These are phyloP conservation scores for Madurella mycetomatis DNA, from an alignment of 2,329 filamentous ascomycete species.

Conservation along the genomic window DNA sequence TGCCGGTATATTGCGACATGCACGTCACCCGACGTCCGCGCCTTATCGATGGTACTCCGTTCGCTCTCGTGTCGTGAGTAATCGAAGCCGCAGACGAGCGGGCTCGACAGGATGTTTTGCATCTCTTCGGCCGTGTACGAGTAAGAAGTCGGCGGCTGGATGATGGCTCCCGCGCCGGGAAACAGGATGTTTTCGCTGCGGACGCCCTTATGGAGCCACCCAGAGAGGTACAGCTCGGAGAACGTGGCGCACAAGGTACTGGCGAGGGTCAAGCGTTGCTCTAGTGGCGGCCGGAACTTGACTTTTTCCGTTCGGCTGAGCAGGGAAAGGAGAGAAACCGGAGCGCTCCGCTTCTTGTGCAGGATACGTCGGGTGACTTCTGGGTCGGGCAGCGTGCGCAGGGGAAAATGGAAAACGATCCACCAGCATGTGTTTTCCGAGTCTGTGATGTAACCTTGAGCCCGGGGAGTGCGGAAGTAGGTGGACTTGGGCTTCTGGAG, in stretches of 20 bases:
- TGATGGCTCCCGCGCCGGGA: neutral
- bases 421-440: conserved; percentile 16
- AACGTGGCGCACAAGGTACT: conserved; percentile 6
- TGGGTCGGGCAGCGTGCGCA: neutral
- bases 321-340: conserved; percentile 12
- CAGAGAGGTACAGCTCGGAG: conserved; percentile 12
- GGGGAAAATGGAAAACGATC: conserved; percentile 14
- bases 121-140: neutral
- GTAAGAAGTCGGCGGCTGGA: neutral
- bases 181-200: conserved; percentile 14
- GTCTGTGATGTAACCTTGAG: conserved; percentile 15
- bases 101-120: neutral
- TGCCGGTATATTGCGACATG: conserved; percentile 4
- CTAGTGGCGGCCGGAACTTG: conserved; percentile 14
- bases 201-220: conserved; percentile 12
- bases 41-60: conserved; percentile 7
- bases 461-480: conserved; percentile 8
- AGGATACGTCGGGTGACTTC: neutral
- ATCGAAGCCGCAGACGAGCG: conserved; percentile 5
- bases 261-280: conserved; percentile 16
- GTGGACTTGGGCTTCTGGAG: conserved; percentile 11
- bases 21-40: neutral
- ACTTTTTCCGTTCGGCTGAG: conserved; percentile 1
- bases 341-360: neutral
- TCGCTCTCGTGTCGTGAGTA: conserved; percentile 12